Percentiles rank a stretch among this genome's conserved stretches.
These are phyloP conservation scores for Russula abietina DNA, from an alignment of 768 basidiomycete species.

Conservation along the genomic window DNA sequence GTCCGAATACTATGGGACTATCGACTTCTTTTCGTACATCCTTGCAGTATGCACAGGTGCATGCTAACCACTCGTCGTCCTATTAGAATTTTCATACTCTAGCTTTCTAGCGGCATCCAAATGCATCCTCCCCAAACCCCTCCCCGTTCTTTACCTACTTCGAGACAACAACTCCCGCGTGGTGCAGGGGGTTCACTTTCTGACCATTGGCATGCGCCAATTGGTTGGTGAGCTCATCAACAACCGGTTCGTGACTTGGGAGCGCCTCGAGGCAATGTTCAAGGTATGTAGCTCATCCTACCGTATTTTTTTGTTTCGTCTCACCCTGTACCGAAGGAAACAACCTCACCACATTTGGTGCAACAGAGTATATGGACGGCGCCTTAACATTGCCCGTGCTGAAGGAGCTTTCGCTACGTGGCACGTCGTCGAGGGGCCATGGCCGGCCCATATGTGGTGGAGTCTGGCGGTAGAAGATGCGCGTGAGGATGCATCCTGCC, in stretches of 20 bases:
- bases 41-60: too few relatives aligned
- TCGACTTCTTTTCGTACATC: too few relatives aligned
- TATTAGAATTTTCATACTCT: too few relatives aligned
- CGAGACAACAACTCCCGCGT: too few relatives aligned
- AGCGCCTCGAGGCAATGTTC: slow-evolving; percentile 69
- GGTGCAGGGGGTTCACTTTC: too few relatives aligned
- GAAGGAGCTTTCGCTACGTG: slow-evolving; percentile 86
- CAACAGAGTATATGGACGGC: slow-evolving; percentile 98
- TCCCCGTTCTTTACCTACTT: too few relatives aligned
- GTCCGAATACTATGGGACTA: too few relatives aligned
- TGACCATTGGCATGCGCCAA: slow-evolving; percentile 92
- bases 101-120: too few relatives aligned
- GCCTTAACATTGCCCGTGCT: slow-evolving; percentile 80
- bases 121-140: too few relatives aligned
- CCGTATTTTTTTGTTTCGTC: not conserved
- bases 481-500: slow-evolving; percentile 71
- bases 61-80: too few relatives aligned
- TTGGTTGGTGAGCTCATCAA: slow-evolving; percentile 85
- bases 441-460: slow-evolving; percentile 63
- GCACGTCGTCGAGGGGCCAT: slow-evolving; percentile 60
- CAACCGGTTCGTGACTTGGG: slow-evolving; percentile 89
- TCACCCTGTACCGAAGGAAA: slow-evolving; percentile 53
- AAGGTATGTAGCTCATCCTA: slow-evolving; percentile 46
- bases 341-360: slow-evolving; percentile 86
- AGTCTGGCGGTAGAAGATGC: slow-evolving; percentile 41